Conservation (phyloP, 495 filamentous ascomycete species). For the Trichoderma erinaceum region DNA sequence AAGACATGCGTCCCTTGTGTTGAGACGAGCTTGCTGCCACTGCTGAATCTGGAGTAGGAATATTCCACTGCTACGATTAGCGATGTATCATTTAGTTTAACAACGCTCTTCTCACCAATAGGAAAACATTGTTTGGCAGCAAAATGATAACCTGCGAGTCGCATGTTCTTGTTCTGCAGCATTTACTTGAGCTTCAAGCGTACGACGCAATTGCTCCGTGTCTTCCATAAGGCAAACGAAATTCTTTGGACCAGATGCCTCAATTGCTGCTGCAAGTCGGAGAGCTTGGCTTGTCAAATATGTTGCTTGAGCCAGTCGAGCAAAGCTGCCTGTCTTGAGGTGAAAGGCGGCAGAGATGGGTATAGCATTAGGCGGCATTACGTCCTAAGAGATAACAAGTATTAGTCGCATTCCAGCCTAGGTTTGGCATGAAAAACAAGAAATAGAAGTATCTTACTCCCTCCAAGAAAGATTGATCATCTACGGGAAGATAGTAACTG, state of each 20-base stretch:
- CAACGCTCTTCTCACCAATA: not conserved
- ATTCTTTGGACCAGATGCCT: not conserved
- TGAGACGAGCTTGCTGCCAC: not conserved
- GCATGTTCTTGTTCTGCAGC: not conserved
- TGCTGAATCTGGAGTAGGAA: not conserved
- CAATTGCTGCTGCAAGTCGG: not conserved
- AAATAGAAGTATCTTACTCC: not conserved
- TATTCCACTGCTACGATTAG: not conserved
- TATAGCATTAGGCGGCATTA: not conserved
- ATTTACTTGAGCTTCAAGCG: not conserved
- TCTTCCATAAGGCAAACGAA: not conserved
- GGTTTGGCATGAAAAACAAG: not conserved
- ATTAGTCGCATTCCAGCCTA: not conserved
- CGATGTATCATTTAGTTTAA: not conserved
- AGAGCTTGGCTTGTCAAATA: not conserved
- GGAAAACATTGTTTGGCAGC: not conserved
- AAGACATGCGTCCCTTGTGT: not conserved
- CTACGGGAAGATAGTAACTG: not conserved
- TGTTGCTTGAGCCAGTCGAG: not conserved
- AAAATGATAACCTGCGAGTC: not conserved
- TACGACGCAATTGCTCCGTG: not conserved
- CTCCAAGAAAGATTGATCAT: not conserved
- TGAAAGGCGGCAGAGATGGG: not conserved
- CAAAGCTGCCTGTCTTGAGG: not conserved
- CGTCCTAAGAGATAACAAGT: not conserved